phyloP scores from a whole-genome alignment of 768 basidiomycete genomes.

The Boletus sp. region DNA sequence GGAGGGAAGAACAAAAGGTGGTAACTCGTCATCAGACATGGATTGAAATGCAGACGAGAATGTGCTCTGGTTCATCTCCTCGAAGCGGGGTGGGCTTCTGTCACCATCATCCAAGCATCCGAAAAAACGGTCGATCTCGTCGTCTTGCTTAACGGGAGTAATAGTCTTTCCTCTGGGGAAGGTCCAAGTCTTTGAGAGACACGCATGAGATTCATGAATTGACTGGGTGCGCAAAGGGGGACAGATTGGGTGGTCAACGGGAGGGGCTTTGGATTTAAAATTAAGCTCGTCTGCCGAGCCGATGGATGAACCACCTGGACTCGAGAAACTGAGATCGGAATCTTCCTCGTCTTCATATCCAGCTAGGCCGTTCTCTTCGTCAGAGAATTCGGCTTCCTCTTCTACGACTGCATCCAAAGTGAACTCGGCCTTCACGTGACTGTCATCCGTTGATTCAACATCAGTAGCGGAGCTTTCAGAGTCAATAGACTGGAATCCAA shows the following conservation, averaged over 20 bases:
- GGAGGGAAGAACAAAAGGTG: slow-evolving; percentile 47
- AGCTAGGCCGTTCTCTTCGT: slow-evolving; percentile 54
- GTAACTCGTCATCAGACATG: slow-evolving; percentile 45
- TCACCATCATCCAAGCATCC: slow-evolving; percentile 59
- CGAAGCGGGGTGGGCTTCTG: slow-evolving; percentile 43
- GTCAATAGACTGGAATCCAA: slow-evolving; percentile 58
- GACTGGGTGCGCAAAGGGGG: slow-evolving; percentile 14
- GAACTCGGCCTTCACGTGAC: slow-evolving; percentile 39
- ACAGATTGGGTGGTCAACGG: background rate
- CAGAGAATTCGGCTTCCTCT: slow-evolving; percentile 41
- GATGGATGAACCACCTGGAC: slow-evolving; percentile 48
- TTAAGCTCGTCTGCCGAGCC: slow-evolving; percentile 50
- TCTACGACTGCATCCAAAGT: slow-evolving; percentile 57
- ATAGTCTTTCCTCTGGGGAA: slow-evolving; percentile 45
- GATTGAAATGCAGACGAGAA: slow-evolving; percentile 54
- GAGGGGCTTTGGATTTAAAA: slow-evolving; percentile 1
- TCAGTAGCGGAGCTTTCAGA: slow-evolving; percentile 64
- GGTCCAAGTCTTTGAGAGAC: slow-evolving; percentile 68
- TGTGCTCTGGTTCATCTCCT: slow-evolving; percentile 55
- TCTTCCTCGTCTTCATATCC: slow-evolving; percentile 73
- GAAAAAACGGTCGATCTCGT: slow-evolving; percentile 75
- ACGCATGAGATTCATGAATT: slow-evolving; percentile 34
- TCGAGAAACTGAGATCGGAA: slow-evolving; percentile 45
- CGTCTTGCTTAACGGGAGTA: slow-evolving; percentile 23
- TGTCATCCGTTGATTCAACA: slow-evolving; percentile 57